Evolutionary conservation across 306 rosid species (phyloP).

Genomic region (Dryas drummondii): DNA sequence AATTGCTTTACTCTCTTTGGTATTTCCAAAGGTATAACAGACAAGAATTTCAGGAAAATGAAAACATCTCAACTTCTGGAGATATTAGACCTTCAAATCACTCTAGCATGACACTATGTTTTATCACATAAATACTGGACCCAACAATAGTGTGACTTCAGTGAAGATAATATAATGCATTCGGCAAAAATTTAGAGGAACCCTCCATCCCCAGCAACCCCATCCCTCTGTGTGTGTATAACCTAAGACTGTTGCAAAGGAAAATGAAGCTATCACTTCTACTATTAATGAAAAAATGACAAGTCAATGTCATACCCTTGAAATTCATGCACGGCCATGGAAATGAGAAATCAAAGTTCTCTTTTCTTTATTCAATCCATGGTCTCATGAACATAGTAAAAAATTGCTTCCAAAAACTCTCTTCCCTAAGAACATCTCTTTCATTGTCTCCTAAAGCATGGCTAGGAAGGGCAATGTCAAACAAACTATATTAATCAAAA

Average conservation of each 20-base stretch:
- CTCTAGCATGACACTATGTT: background rate
- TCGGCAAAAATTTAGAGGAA: background rate
- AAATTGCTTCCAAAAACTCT: background rate
- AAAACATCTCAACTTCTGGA: background rate
- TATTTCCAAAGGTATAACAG: background rate
- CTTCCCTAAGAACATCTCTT: background rate
- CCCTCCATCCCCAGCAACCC: background rate
- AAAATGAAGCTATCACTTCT: background rate
- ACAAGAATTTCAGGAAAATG: background rate
- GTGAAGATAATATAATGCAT: background rate
- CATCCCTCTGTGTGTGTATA: background rate
- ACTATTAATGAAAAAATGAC: background rate
- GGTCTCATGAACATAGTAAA: background rate
- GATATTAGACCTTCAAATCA: slow-evolving; percentile 1
- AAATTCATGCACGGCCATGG: background rate
- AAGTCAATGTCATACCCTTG: background rate
- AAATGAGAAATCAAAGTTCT: background rate
- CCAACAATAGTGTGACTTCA: background rate
- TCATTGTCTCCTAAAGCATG: background rate
- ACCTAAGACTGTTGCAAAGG: background rate
- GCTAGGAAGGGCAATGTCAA: slow-evolving; percentile 4
- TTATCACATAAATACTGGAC: background rate
- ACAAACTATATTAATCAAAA: background rate
- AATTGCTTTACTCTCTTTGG: background rate
- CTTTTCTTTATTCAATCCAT: background rate